phyloP scores from a whole-genome alignment of 2,329 filamentous ascomycete genomes.

The Fusarium sp. region DNA sequence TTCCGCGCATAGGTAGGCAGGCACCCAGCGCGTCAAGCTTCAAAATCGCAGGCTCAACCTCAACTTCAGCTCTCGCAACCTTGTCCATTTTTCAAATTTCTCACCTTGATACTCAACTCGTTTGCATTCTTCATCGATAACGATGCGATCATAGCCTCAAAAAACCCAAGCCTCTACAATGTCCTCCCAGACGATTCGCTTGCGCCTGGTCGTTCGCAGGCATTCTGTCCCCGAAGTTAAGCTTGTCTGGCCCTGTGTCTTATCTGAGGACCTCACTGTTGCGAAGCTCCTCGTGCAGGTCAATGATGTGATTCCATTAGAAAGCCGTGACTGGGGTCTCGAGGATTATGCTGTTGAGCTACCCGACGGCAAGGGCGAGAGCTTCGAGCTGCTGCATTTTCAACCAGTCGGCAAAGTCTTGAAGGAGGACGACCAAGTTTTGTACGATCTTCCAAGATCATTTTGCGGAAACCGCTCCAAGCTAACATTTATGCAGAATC shows the following conservation, averaged over 20 bases:
- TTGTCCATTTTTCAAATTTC: not conserved
- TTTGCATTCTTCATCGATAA: not conserved
- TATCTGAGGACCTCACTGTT: conserved; percentile 71
- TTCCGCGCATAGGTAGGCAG: not conserved
- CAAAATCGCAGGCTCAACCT: conserved; percentile 24
- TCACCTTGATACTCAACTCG: not conserved
- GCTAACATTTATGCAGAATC: conserved; percentile 63
- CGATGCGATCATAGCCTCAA: conserved; percentile 31
- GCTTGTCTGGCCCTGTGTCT: conserved; percentile 74
- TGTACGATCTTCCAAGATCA: conserved; percentile 61
- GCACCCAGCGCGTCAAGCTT: conserved; percentile 28
- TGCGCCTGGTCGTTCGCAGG: conserved; percentile 77
- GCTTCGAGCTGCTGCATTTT: conserved; percentile 90
- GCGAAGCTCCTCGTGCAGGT: conserved; percentile 79
- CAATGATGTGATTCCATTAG: conserved; percentile 82
- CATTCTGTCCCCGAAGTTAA: conserved; percentile 76
- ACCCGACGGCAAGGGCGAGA: conserved; percentile 59
- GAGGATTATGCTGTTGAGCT: conserved; percentile 92
- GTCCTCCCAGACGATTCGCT: conserved; percentile 63
- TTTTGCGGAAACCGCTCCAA: accelerated
- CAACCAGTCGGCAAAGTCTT: conserved; percentile 74
- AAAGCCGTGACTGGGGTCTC: conserved; percentile 82
- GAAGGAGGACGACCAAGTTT: conserved; percentile 83
- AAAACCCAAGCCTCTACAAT: conserved; percentile 30
- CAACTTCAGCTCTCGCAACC: not conserved